Conservation (phyloP, 371 early-diverging fungal genomes). For the Rhizopus stolonifer region DNA sequence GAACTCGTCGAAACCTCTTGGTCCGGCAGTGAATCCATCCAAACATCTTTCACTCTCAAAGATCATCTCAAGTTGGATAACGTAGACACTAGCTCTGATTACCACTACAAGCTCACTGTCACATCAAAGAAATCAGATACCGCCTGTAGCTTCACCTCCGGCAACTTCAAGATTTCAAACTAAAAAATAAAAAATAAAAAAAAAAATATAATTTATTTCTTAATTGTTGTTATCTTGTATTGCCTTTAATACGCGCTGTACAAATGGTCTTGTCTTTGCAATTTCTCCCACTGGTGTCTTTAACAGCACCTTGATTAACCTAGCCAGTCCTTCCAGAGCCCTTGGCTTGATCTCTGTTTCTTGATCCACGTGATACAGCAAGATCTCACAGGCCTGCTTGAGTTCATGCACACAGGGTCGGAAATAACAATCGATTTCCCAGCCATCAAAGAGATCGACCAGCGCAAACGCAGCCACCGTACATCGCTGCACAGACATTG, state of each 20-base stretch:
- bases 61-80: constrained; percentile 31
- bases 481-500: constrained; percentile 40
- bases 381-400: constrained; percentile 45
- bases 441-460: constrained; percentile 39
- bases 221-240: constrained; percentile 11
- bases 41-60: constrained; percentile 36
- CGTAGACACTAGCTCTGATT: constrained; percentile 24
- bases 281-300: constrained; percentile 47
- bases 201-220: neutral
- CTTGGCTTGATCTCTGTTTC: constrained; percentile 22
- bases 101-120: constrained; percentile 29
- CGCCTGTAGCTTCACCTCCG: constrained; percentile 27
- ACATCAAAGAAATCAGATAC: constrained; percentile 16
- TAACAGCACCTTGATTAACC: constrained; percentile 27
- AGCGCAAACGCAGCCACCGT: constrained; percentile 44
- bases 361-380: constrained; percentile 38
- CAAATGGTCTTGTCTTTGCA: constrained; percentile 45
- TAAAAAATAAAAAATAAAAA: constrained; percentile 2
- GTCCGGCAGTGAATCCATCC: constrained; percentile 31
- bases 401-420: constrained; percentile 51
- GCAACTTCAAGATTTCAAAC: constrained; percentile 24
- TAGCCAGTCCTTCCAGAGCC: constrained; percentile 29
- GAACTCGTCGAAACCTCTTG: constrained; percentile 26
- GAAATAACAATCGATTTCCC: constrained; percentile 49
- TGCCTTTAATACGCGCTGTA: constrained; percentile 30